Percentiles rank a stretch among this genome's conserved stretches.
These are phyloP conservation scores for Mortierella sp. DNA, from an alignment of 371 early-diverging fungal species.

Conservation along the genomic window DNA sequence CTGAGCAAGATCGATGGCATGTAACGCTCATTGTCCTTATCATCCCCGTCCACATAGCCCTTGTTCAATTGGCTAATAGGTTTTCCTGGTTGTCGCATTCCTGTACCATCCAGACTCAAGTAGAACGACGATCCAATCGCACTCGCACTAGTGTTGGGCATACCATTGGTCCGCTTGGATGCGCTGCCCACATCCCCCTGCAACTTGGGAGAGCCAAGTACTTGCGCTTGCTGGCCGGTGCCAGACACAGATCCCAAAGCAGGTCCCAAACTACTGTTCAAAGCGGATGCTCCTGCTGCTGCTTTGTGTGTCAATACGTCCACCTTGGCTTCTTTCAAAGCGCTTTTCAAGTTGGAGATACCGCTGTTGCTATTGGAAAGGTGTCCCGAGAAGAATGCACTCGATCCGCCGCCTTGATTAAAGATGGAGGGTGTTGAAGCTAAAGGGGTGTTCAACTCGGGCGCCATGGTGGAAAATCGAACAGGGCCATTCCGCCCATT, in stretches of 20 bases:
- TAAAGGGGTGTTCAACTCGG: slow-evolving; percentile 19
- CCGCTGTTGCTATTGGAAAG: slow-evolving; percentile 12
- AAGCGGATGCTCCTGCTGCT: neutral
- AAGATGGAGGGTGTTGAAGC: slow-evolving; percentile 35
- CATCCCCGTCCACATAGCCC: slow-evolving; percentile 24
- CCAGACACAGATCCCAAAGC: slow-evolving; percentile 47
- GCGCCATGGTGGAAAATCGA: slow-evolving; percentile 23
- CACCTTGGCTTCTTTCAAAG: slow-evolving; percentile 32
- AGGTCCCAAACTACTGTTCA: slow-evolving; percentile 50
- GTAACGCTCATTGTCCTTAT: slow-evolving; percentile 48
- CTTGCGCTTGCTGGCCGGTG: slow-evolving; percentile 9
- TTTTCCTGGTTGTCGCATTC: slow-evolving; percentile 10
- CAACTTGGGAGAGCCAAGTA: slow-evolving; percentile 18
- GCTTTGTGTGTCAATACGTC: slow-evolving; percentile 37
- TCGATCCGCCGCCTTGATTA: slow-evolving; percentile 14
- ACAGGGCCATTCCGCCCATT: slow-evolving; percentile 20
- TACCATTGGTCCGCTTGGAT: slow-evolving; percentile 12
- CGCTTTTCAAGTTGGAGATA: slow-evolving; percentile 21
- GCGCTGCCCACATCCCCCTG: slow-evolving; percentile 15
- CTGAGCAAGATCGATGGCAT: slow-evolving; percentile 33
- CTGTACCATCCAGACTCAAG: slow-evolving; percentile 19
- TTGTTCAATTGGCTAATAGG: slow-evolving; percentile 1
- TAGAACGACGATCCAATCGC: slow-evolving; percentile 21
- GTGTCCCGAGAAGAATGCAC: slow-evolving; percentile 19
- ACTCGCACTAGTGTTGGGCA: neutral